These are phyloP conservation scores for Corinectria fuckeliana DNA, from an alignment of 2,329 filamentous ascomycete species.

Conservation along the genomic window DNA sequence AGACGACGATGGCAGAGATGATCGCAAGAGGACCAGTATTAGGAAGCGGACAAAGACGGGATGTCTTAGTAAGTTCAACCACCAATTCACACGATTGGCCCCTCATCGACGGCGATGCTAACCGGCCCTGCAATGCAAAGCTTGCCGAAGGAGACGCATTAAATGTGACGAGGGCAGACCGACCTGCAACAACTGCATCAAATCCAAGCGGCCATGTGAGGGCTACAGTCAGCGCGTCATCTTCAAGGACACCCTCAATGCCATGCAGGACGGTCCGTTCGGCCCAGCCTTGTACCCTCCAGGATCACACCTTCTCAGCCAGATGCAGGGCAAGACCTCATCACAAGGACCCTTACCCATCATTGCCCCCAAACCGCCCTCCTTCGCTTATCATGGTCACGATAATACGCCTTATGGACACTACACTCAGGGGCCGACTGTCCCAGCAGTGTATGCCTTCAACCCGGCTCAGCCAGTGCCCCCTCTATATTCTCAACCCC, in stretches of 20 bases:
- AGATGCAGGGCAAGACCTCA: slow-evolving; percentile 47
- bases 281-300: slow-evolving; percentile 51
- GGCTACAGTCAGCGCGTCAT: slow-evolving; percentile 83
- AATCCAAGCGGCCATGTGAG: slow-evolving; percentile 83
- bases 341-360: slow-evolving; percentile 46
- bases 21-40: slow-evolving; percentile 54
- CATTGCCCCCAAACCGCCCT: slow-evolving; percentile 60
- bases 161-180: slow-evolving; percentile 94
- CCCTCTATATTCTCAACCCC: slow-evolving; percentile 23
- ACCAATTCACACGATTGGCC: neutral
- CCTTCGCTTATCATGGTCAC: slow-evolving; percentile 40
- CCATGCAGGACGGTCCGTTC: slow-evolving; percentile 54
- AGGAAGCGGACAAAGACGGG: slow-evolving; percentile 89
- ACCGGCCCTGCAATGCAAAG: slow-evolving; percentile 51
- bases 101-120: slow-evolving; percentile 21
- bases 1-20: slow-evolving; percentile 47
- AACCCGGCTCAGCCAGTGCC: slow-evolving; percentile 19
- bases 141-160: slow-evolving; percentile 92
- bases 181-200: slow-evolving; percentile 83
- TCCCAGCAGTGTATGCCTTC: slow-evolving; percentile 29
- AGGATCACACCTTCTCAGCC: slow-evolving; percentile 41
- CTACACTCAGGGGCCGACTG: slow-evolving; percentile 24
- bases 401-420: slow-evolving; percentile 23
- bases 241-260: slow-evolving; percentile 71
- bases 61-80: slow-evolving; percentile 74